Conservation (phyloP, 495 filamentous ascomycete genomes). For the Penicillium manginii region DNA sequence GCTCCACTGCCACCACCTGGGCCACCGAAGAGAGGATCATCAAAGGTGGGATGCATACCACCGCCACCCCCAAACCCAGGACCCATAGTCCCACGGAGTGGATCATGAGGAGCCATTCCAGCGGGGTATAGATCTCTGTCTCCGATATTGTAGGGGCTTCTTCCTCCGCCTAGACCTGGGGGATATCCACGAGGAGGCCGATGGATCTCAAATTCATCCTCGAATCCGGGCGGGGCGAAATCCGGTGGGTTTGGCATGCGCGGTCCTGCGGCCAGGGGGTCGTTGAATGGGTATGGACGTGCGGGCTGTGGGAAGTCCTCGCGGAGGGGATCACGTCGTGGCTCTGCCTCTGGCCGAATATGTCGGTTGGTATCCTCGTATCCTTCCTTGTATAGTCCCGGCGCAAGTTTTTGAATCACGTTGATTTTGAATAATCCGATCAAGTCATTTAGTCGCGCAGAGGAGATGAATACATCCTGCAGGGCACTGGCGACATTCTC, state of each 20-base stretch:
- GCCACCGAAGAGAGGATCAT: conserved; percentile 86
- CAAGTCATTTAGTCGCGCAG: conserved; percentile 67
- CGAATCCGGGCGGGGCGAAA: conserved; percentile 86
- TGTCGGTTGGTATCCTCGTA: conserved; percentile 61
- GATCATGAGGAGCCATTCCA: conserved; percentile 84
- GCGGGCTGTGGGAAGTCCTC: conserved; percentile 61
- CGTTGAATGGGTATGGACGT: conserved; percentile 67
- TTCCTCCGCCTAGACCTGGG: conserved; percentile 46
- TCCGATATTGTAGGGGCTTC: conserved; percentile 69
- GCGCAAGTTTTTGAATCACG: conserved; percentile 80
- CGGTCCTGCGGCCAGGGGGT: conserved; percentile 65
- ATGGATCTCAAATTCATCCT: conserved; percentile 89
- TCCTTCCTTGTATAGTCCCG: conserved; percentile 72
- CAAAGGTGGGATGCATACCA: conserved; percentile 96
- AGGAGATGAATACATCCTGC: conserved; percentile 73
- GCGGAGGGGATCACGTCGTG: conserved; percentile 52
- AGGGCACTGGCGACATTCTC: conserved; percentile 51
- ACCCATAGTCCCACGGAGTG: conserved; percentile 66
- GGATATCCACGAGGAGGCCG: conserved; percentile 61
- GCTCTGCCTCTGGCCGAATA: conserved; percentile 37
- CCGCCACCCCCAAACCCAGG: conserved; percentile 59
- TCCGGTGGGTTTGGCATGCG: conserved; percentile 72
- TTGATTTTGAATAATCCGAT: conserved; percentile 69
- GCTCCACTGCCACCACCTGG: conserved; percentile 50
- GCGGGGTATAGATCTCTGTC: conserved; percentile 85